These are phyloP conservation scores for Cystoderma amianthinum DNA, from an alignment of 768 basidiomycete species.

Conservation along the genomic window DNA sequence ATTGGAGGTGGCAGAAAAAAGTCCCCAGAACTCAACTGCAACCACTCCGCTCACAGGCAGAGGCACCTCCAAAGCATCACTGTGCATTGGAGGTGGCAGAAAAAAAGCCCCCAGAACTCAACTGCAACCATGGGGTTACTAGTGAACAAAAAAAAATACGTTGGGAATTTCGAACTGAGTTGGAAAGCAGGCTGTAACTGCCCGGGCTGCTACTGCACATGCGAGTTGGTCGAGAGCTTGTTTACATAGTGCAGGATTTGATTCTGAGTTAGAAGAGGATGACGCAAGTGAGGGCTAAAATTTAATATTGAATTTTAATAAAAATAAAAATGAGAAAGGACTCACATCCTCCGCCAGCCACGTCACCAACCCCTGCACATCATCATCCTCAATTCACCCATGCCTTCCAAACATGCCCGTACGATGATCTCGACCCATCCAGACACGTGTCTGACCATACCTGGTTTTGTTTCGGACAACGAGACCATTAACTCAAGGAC, in stretches of 20 bases:
- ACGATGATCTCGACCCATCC: constrained; percentile 72
- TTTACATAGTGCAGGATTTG: constrained; percentile 71
- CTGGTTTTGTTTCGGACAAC: constrained; percentile 67
- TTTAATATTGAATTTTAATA: no score
- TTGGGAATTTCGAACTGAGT: constrained; percentile 13
- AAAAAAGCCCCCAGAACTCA: no score
- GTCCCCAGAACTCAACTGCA: no score
- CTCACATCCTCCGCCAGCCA: constrained; percentile 78
- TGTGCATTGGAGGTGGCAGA: no score
- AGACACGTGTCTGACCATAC: constrained; percentile 58
- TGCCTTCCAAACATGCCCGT: constrained; percentile 73
- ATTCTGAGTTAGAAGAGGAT: constrained; percentile 51
- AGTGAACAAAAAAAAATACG: neutral
- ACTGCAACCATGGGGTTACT: constrained; percentile 25
- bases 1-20: no score
- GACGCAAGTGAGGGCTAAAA: constrained; percentile 62
- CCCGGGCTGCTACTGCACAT: constrained; percentile 70
- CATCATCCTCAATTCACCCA: constrained; percentile 65
- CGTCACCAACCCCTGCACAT: constrained; percentile 29
- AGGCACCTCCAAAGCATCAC: no score
- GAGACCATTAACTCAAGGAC: constrained; percentile 82
- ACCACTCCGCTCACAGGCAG: no score
- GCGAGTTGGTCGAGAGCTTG: constrained; percentile 79
- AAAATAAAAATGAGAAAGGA: constrained; percentile 9
- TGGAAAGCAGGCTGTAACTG: constrained; percentile 75